Evolutionary conservation across 2,329 filamentous ascomycete species (phyloP), one percentile per base, ranked within the genome.

Genomic region (Sporothrix pseudoabietina): DNA sequence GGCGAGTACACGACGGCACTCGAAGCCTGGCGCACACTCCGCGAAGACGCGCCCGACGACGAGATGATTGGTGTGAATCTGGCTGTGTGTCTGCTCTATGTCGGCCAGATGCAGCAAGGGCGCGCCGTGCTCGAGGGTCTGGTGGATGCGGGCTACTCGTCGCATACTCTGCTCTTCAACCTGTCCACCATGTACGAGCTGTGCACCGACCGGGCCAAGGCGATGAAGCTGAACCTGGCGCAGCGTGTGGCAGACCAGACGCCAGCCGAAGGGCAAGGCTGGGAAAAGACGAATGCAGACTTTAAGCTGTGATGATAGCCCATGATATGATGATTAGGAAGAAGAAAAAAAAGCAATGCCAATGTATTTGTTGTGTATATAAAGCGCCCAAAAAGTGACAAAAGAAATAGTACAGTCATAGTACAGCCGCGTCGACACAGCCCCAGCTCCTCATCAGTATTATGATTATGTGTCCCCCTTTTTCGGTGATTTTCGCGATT

Each of bases 121-220:
- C 88, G 89, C 16, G 81, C 84, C 14, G 82, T 92, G 0, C 83
- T 98, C 3, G 91, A 95, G 78, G 82, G 83, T 0, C 82, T 97
- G 12, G 84, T 94, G 0, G 85, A 88, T 3, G 80, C 84, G 0
- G 88, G 90, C 0, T 84, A 88, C 55, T 88, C 89, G 0, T 98
- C 95, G 73, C 90, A 92, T 75, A 92, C 92, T 0, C 83, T 97
- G 2, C 88, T 97, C 0, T 97, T 98, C 82, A 98, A 98, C 80
- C 82, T 99, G 14, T 90, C 91, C 12, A 98, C 95, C 0, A 89
- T 97, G 78, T 98, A 97, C 80, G 96, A 98, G 82, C 86, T 98
- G 8, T 96, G 92, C 79, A 94, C 92, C 0, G 94, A 98, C 77
- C 87, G 88, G 75, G 88, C 93, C 57, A 85, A 88, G 68, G 86